These are phyloP conservation scores for Pascua guehoae DNA, from an alignment of 1,284 basidiomycete genomes.

Conservation along the genomic window DNA sequence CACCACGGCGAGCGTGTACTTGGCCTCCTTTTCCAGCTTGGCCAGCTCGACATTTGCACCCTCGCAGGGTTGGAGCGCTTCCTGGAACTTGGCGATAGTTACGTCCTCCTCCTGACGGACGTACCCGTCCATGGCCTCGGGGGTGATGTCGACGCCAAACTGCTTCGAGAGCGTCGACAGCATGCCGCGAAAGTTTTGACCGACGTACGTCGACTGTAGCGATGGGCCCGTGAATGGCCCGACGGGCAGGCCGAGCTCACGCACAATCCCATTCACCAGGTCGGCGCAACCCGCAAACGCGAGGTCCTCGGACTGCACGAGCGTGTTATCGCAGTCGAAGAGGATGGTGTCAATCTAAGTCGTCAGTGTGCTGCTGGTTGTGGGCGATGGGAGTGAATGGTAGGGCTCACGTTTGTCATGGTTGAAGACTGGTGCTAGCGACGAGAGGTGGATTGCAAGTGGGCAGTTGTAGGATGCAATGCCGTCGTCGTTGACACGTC, in stretches of 20 bases:
- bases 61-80: constrained; percentile 14
- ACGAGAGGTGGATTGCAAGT: too few species aligned
- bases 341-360: constrained; percentile 19
- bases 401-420: not conserved
- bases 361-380: not conserved
- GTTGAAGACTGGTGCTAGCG: not conserved
- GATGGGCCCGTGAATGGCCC: constrained; percentile 15
- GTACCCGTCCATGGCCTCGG: constrained; percentile 18
- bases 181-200: constrained; percentile 29
- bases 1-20: constrained; percentile 22
- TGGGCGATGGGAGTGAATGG: too few species aligned
- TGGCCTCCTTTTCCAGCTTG: constrained; percentile 2
- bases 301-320: constrained; percentile 28
- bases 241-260: constrained; percentile 1
- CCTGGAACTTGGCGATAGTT: constrained; percentile 15
- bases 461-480: too few species aligned
- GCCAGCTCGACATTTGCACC: constrained; percentile 17
- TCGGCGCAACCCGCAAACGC: constrained; percentile 27
- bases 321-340: constrained; percentile 35
- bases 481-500: too few species aligned
- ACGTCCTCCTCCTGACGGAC: constrained; percentile 20
- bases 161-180: constrained; percentile 16
- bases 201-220: constrained; percentile 24
- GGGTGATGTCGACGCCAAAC: constrained; percentile 15
- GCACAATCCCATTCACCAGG: constrained; percentile 21